Percentiles rank a stretch among this genome's conserved stretches.
These are phyloP conservation scores for Hyphodiscus hymeniophilus DNA, from an alignment of 495 filamentous ascomycete species.

Conservation along the genomic window DNA sequence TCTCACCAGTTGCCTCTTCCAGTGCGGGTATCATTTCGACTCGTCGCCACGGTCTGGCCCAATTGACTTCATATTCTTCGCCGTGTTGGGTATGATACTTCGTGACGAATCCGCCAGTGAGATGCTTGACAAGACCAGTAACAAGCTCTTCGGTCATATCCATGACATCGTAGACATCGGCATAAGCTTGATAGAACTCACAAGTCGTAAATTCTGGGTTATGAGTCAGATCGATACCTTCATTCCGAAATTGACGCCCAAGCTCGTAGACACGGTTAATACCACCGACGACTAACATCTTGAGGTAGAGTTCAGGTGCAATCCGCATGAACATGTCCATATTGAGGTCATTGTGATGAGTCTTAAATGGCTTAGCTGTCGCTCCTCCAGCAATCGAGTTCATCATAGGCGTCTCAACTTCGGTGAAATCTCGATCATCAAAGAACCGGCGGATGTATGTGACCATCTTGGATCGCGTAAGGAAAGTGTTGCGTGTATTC, in stretches of 20 bases:
- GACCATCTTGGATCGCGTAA: conserved; percentile 77
- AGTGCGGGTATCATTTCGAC: conserved; percentile 96
- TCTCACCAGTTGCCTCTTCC: conserved; percentile 82
- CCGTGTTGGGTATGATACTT: conserved; percentile 73
- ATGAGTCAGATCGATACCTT: conserved; percentile 93
- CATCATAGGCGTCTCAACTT: conserved; percentile 98
- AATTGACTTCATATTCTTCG: conserved; percentile 84
- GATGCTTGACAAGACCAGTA: conserved; percentile 79
- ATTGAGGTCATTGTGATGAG: conserved; percentile 88
- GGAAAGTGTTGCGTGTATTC: conserved; percentile 66
- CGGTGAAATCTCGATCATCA: conserved; percentile 74
- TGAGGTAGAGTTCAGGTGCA: conserved; percentile 91
- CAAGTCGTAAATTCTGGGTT: conserved; percentile 98
- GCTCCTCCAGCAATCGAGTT: conserved; percentile 92
- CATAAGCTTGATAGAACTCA: conserved; percentile 96
- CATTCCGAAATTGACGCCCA: conserved; percentile 87
- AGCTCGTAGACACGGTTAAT: conserved; percentile 90
- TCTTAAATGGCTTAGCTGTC: conserved; percentile 91
- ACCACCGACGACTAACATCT: conserved; percentile 91
- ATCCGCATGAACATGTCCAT: conserved; percentile 92
- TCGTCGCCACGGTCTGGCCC: conserved; percentile 87
- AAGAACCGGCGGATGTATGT: conserved; percentile 81
- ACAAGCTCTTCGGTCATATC: conserved; percentile 89
- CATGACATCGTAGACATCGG: conserved; percentile 91
- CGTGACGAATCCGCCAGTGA: conserved; percentile 80